Conservation (phyloP, 805 yeast species). For the Tetrapisispora fleetii region DNA sequence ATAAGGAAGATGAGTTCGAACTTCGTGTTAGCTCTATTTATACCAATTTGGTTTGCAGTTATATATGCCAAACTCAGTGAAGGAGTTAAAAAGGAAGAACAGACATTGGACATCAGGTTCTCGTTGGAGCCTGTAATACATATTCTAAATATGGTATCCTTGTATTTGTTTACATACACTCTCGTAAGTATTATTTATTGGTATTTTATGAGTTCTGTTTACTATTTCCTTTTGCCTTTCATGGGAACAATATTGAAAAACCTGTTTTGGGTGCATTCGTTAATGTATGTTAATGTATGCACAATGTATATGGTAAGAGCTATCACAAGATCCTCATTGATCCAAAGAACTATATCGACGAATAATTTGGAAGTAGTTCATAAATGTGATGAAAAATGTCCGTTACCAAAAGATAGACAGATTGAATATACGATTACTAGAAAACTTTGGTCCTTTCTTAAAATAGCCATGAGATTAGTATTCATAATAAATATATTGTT, state of each 20-base stretch:
- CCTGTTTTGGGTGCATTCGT: slow-evolving; percentile 1
- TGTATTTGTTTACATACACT: slow-evolving; percentile 1
- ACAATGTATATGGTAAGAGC: background rate
- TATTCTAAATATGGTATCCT: background rate
- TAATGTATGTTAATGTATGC: slow-evolving; percentile 1
- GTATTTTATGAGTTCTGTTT: background rate
- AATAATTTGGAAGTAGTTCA: background rate
- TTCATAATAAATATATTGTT: background rate
- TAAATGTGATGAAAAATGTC: background rate
- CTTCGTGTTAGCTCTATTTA: background rate
- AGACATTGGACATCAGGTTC: background rate
- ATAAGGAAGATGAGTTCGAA: background rate
- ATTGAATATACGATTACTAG: background rate
- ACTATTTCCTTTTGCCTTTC: background rate
- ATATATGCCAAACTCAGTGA: background rate
- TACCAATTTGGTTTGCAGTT: background rate
- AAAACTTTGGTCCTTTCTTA: background rate
- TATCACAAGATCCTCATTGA: background rate
- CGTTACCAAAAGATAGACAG: background rate
- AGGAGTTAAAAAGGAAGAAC: background rate
- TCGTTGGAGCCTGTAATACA: background rate
- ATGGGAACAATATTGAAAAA: background rate
- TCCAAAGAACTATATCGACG: background rate
- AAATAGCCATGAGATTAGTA: background rate
- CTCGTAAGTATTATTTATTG: slow-evolving; percentile 1